Base-by-base conservation (phyloP, 2,329 filamentous ascomycete species). In the Fusarium mexicanum region DNA sequence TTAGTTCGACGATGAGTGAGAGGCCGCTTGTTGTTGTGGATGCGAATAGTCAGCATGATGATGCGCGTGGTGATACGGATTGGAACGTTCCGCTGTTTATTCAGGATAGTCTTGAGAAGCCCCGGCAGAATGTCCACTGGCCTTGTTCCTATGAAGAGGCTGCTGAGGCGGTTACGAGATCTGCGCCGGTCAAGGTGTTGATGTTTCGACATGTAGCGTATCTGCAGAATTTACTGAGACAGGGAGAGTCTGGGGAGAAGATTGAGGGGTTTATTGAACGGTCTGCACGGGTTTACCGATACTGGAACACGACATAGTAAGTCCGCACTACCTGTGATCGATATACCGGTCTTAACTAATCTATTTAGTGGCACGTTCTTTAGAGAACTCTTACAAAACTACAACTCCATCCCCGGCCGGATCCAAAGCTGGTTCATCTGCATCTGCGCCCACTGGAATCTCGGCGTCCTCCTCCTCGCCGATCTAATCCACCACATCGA, bases 381-480 rank as follows among this genome's bases (percentile, higher is more conserved):
- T 69, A 76, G 82, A 33, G 87, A 88, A 65, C 85, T 88, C 35
- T 79, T 89, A 9, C 79, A 81, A 9, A 79, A 87, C 69, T 88
- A 89, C 65, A 79, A 85, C n/a, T 75, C 79, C 0, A 83, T 91
- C 1, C 87, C 88, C 0, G 74, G 84, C 4, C 86, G 86, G 6
- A 85, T 90, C 12, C 87, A 88, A 71, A 88, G 87, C 22, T 91
- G 89, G 89, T 90, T 89, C 63, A 82, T 89, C 14, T 86, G 88
- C 65, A 84, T 91, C 38, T 82, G 85, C 0, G 85, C 86, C 0
- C 89, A 90, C 67, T 91, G 88, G 88, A 87, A 90, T 71, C 84
- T 91, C 2, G 88, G 85, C 2, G 82, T 84, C 0, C 83, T 91
- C 47, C 83, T 91, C 35, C 80, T 91, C 6, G 87, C 88, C 35